A percentile compares a stretch with the other conserved stretches of the same genome.
phyloP scores from a whole-genome alignment of 352 stramenopile genomes.

The Phytophthora sojae region DNA sequence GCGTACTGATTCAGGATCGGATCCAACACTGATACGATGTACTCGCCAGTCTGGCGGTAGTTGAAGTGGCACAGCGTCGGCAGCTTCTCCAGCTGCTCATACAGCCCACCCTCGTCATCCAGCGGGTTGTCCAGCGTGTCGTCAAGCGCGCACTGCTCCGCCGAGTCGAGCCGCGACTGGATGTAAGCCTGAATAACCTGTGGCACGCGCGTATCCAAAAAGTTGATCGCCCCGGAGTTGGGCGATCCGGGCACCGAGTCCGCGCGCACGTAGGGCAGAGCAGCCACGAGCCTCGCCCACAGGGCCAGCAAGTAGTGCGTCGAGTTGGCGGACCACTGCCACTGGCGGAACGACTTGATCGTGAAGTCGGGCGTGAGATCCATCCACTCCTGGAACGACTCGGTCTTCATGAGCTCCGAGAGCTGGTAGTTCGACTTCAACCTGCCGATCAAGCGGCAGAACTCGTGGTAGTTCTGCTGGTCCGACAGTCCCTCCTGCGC shows the following conservation, averaged over 20 bases:
- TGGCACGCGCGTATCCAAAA: slow-evolving; percentile 77
- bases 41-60: slow-evolving; percentile 93
- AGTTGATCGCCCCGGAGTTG: slow-evolving; percentile 55
- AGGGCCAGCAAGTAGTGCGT: slow-evolving; percentile 98
- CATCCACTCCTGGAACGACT: slow-evolving; percentile 98
- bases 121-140: slow-evolving; percentile 96
- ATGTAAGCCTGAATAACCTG: slow-evolving; percentile 97
- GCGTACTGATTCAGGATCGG: slow-evolving; percentile 95
- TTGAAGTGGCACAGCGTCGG: slow-evolving; percentile 98
- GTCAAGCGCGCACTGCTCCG: slow-evolving; percentile 94
- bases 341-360: slow-evolving; percentile 96
- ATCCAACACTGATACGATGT: slow-evolving; percentile 95
- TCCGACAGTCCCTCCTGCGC: slow-evolving; percentile 97
- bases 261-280: slow-evolving; percentile 95
- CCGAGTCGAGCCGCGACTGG: slow-evolving; percentile 95
- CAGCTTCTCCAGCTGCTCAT: slow-evolving; percentile 97
- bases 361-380: slow-evolving; percentile 97
- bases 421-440: slow-evolving; percentile 99
- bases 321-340: slow-evolving; percentile 94
- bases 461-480: slow-evolving; percentile 99
- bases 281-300: slow-evolving; percentile 96
- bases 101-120: slow-evolving; percentile 96
- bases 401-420: slow-evolving; percentile 96
- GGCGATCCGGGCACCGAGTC: slow-evolving; percentile 66
- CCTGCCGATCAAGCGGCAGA: slow-evolving; percentile 97